Base-by-base conservation (phyloP, 176 grass and related monocot species). In the Oryza glaberrima region DNA sequence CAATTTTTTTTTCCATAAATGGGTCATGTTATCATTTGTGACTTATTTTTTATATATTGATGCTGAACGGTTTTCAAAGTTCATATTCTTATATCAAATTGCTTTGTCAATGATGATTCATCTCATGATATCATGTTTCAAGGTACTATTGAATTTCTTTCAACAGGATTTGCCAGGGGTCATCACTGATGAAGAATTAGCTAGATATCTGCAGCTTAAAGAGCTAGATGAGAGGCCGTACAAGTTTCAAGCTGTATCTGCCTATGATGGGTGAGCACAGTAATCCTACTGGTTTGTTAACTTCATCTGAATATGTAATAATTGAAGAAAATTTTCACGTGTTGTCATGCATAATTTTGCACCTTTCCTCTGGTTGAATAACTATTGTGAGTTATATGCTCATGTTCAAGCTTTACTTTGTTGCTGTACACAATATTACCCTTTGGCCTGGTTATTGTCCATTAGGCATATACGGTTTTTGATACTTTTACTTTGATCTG, bases 221-320 rank as follows among this genome's bases (percentile, higher is more conserved):
- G 93, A 92, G 70, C 75, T 98, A 84, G 86, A 90, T 85, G 96
- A 92, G 26, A 90, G 93, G 73, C 80, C 80, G 60, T 92, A 87
- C 77, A 90, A 88, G 88, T 95, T 88, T 84, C 82, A 94, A 72
- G 89, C 89, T 88, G 86, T 93, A 88, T 98, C 91, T 61, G 87
- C 93, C 67, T 95, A 95, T 85, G 90, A 95, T 72, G 96, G 93
- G 93, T 94, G 70, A 96, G 94, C 84, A 76, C 60, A 60, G 9
- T 38, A 51, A 81, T 19, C 23, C 34, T 12, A 34, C 23, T 61
- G 48, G 1, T 73, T 77, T 32, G 25, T 67, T 20, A 16, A 41
- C 28, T 34, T 78, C 58, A 65, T n/a, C 9, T 78, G 13, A 45
- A 75, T 7, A 9, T 9, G 54, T 71, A 48, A 74, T 22, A 43